phyloP scores from a whole-genome alignment of 192 early-diverging fungal genomes.

The Spizellomyces punctatus region DNA sequence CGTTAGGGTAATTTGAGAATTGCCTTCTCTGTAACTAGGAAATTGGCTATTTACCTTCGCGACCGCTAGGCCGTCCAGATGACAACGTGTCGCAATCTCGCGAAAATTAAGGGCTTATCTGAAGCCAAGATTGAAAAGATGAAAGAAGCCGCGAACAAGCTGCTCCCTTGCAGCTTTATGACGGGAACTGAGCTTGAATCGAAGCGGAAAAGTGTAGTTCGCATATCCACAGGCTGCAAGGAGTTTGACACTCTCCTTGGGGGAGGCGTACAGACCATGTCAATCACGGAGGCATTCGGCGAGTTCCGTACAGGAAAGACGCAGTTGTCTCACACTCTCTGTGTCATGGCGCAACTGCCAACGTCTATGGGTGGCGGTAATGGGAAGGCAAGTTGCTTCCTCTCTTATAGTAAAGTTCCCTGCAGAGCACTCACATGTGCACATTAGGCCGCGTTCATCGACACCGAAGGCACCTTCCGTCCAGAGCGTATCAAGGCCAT shows the following conservation, averaged over 20 bases:
- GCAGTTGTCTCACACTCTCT: conserved; percentile 78
- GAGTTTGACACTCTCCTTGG: conserved; percentile 78
- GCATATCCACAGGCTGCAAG: conserved; percentile 75
- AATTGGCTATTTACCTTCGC: not conserved
- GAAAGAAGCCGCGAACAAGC: conserved; percentile 76
- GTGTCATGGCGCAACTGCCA: conserved; percentile 77
- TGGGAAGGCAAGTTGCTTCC: conserved; percentile 59
- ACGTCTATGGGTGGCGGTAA: conserved; percentile 70
- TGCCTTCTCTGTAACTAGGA: not conserved
- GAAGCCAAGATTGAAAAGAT: conserved; percentile 87
- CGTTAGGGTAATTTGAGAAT: conserved; percentile 52
- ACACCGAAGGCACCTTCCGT: conserved; percentile 78
- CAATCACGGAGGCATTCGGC: conserved; percentile 86
- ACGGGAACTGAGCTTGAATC: conserved; percentile 52
- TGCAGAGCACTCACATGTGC: not conserved
- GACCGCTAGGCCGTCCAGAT: conserved; percentile 68
- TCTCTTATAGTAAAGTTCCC: not conserved
- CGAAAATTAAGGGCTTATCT: conserved; percentile 79
- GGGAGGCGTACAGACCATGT: conserved; percentile 79
- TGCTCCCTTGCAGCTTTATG: conserved; percentile 64
- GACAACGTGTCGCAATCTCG: conserved; percentile 64
- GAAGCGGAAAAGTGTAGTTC: conserved; percentile 61
- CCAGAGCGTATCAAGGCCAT: conserved; percentile 78
- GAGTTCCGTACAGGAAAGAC: conserved; percentile 89
- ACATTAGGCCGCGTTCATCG: conserved; percentile 58